Evolutionary conservation across 148 eudicot species (phyloP).

Genomic region (Rhododendron ferrugineum): DNA sequence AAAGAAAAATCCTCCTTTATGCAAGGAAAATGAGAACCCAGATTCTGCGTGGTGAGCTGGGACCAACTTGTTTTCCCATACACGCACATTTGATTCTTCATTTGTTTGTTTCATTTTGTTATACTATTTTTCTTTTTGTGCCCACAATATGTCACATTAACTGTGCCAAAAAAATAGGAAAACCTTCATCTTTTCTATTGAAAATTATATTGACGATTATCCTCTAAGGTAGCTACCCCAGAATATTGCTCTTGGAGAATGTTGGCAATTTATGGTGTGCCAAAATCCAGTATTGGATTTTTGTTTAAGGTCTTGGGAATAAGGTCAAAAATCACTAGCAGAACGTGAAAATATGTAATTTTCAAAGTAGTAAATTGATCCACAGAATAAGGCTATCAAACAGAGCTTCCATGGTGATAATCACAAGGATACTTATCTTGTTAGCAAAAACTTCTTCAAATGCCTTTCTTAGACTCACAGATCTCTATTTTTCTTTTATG

Average conservation of each 20-base stretch:
- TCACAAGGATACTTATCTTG: not conserved
- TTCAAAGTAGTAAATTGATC: not conserved
- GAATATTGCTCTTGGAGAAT: not conserved
- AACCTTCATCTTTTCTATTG: not conserved
- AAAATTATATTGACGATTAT: not conserved
- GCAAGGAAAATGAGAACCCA: slow-evolving; percentile 84
- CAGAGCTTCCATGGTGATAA: not conserved
- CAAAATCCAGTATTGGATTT: not conserved
- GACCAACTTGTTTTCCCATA: not conserved
- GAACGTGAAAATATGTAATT: not conserved
- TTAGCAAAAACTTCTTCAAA: not conserved
- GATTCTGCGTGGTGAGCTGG: slow-evolving; percentile 84
- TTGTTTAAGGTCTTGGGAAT: not conserved
- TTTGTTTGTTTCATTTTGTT: not conserved
- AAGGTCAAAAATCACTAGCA: not conserved
- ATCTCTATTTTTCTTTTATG: not conserved
- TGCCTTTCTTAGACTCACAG: not conserved
- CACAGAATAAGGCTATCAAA: not conserved
- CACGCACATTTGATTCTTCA: not conserved
- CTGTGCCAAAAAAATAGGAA: not conserved
- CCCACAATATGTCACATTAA: not conserved
- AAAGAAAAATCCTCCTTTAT: slow-evolving; percentile 75
- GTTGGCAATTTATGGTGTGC: not conserved
- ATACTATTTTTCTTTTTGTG: not conserved
- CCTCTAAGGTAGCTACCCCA: not conserved